Base-by-base conservation (phyloP, 768 basidiomycete genomes). In the Trametes cubensis region DNA sequence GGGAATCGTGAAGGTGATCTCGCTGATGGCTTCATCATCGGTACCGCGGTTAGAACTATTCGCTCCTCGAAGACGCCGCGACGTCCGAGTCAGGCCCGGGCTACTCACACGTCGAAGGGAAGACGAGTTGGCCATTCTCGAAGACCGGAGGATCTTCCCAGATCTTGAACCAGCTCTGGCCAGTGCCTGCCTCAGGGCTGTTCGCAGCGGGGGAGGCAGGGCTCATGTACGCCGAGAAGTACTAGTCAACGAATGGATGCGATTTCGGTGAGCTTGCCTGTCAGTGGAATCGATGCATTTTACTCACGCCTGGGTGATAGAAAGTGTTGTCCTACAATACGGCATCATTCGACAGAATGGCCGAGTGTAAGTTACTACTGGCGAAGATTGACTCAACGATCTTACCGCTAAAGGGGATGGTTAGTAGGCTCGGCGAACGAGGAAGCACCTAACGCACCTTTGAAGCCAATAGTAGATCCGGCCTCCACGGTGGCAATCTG, bases 111-210 rank as follows among this genome's bases (percentile, higher is more conserved):
- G 60, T 51, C 7, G 70, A 68, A 17, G 71, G 70, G 68, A 71
- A 74, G 26, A 60, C 68, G 50, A 74, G 67, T 53, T 56, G 52
- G 52, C 70, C 59, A 58, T 70, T 62, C 63, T 68, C 62, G 52
- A 60, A 72, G 26, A 66, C 64, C 6, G 72, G 68, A 1, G 64
- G 30, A 49, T 70, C 62, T 64, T 80, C 75, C 75, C 77, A 80
- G 55, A 80, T 75, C 71, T 80, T 79, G 72, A 78, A 79, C 75
- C 78, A 80, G 7, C 78, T 79, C 55, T 74, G 73, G 20, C 77
- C 76, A 2, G 76, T 70, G 8, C 78, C 80, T n/a, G 79, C 81
- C 30, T 60, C 68, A 58, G 71, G 72, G 44, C 63, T 68, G 67
- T 67, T 67, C 62, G 65, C 71, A 30, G 62, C 66, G 2, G 64